Evolutionary conservation across 1,139 yeast genomes (phyloP).

Genomic region (Meyerozyma elateridarum): DNA sequence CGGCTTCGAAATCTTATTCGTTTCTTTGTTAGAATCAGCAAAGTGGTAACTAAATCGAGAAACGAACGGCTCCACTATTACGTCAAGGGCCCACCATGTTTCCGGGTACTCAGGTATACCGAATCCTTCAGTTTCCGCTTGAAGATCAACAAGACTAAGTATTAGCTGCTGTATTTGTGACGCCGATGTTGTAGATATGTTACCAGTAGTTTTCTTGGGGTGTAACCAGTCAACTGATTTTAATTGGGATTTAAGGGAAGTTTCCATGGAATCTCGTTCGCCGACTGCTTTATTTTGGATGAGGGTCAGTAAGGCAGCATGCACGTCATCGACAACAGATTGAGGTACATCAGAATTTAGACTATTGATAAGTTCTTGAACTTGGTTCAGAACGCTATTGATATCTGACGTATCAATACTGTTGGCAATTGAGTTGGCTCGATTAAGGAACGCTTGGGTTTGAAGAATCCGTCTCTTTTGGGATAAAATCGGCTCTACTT

Average conservation of each 20-base stretch:
- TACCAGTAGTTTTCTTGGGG: conserved; percentile 4
- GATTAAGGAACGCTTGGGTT: not conserved
- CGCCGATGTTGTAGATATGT: too few relatives aligned
- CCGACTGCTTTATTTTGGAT: conserved; percentile 1
- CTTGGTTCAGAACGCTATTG: too few relatives aligned
- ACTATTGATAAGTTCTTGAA: too few relatives aligned
- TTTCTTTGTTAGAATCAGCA: conserved; percentile 47
- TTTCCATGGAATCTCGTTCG: conserved; percentile 5
- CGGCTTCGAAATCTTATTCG: conserved; percentile 70
- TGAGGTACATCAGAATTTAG: too few relatives aligned
- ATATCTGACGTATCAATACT: too few relatives aligned
- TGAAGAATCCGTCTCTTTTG: not conserved
- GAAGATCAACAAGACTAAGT: conserved; percentile 31
- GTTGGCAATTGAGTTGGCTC: not conserved
- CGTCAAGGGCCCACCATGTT: conserved; percentile 55
- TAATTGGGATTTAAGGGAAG: conserved; percentile 6
- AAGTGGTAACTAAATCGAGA: conserved; percentile 75
- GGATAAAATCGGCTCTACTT: not conserved
- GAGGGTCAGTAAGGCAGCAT: too few relatives aligned
- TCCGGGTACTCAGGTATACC: conserved; percentile 33
- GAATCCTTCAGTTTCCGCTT: conserved; percentile 17
- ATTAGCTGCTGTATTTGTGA: not conserved
- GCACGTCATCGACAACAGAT: too few relatives aligned
- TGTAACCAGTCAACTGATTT: conserved; percentile 12
- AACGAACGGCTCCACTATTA: conserved; percentile 52